Evolutionary conservation across 2,329 filamentous ascomycete genomes (phyloP).

Genomic region (Aspergillus glaucus): DNA sequence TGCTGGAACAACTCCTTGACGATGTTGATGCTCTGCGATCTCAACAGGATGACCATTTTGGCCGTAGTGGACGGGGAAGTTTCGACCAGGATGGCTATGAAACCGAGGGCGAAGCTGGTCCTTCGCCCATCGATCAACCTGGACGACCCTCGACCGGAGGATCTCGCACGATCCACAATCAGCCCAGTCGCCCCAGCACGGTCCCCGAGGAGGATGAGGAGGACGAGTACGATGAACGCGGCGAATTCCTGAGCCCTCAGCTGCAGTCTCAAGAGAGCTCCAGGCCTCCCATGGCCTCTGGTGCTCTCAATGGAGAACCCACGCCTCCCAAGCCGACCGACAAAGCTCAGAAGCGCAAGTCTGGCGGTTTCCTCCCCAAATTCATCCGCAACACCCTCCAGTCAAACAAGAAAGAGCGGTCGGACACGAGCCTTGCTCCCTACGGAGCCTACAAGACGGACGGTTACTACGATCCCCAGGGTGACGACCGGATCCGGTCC

Average conservation of each 20-base stretch:
- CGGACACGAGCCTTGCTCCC: conserved; percentile 33
- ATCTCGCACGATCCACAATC: conserved; percentile 41
- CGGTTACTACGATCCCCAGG: conserved; percentile 36
- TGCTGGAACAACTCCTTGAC: conserved; percentile 83
- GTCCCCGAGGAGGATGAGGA: conserved; percentile 80
- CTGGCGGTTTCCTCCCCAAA: conserved; percentile 75
- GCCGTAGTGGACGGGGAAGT: conserved; percentile 37
- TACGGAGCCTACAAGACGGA: too few relatives aligned
- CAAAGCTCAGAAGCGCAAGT: conserved; percentile 83
- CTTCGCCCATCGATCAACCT: conserved; percentile 63
- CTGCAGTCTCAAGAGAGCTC: conserved; percentile 55
- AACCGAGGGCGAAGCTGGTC: conserved; percentile 71
- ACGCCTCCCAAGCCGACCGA: conserved; percentile 67
- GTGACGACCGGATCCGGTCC: conserved; percentile 41
- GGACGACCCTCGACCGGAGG: conserved; percentile 59
- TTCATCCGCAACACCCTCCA: conserved; percentile 65
- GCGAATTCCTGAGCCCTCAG: conserved; percentile 49
- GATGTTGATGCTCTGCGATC: conserved; percentile 82
- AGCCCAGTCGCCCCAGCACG: conserved; percentile 80
- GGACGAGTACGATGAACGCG: conserved; percentile 49
- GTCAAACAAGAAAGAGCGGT: conserved; percentile 52
- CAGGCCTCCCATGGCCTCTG: conserved; percentile 32
- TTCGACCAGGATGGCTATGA: conserved; percentile 73
- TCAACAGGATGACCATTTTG: conserved; percentile 39
- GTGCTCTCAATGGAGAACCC: conserved; percentile 65